Percentiles rank a stretch among this genome's conserved stretches.
Conservation (phyloP, 2,329 filamentous ascomycete species). For the Fusarium oligoseptatum region DNA sequence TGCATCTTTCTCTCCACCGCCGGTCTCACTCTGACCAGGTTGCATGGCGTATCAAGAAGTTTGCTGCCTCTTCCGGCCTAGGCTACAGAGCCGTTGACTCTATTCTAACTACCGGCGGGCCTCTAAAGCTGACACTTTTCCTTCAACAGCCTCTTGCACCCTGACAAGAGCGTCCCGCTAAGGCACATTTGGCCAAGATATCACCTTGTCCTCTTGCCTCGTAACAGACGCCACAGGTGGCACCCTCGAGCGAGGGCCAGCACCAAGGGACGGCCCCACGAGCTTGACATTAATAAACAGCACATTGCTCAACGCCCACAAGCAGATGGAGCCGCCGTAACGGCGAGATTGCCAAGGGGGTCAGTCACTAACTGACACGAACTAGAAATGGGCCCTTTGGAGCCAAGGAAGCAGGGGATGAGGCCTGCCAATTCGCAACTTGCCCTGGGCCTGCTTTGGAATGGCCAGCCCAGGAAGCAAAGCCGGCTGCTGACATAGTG, state of each 20-base stretch:
- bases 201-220: slow-evolving; percentile 12
- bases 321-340: slow-evolving; percentile 17
- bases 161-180: slow-evolving; percentile 8
- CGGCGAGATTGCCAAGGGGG: slow-evolving; percentile 39
- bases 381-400: slow-evolving; percentile 25
- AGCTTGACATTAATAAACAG: slow-evolving; percentile 41
- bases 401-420: slow-evolving; percentile 22
- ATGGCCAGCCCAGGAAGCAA: slow-evolving; percentile 15
- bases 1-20: slow-evolving; percentile 22
- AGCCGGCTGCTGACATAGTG: slow-evolving; percentile 25
- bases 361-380: slow-evolving; percentile 35
- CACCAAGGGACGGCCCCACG: slow-evolving; percentile 23
- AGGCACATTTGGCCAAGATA: slow-evolving; percentile 25
- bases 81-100: slow-evolving; percentile 26
- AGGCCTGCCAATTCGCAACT: slow-evolving; percentile 26
- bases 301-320: slow-evolving; percentile 15
- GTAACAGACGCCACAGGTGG: slow-evolving; percentile 25
- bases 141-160: slow-evolving; percentile 16
- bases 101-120: slow-evolving; percentile 33
- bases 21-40: slow-evolving; percentile 11
- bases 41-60: slow-evolving; percentile 13
- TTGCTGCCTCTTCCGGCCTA: slow-evolving; percentile 28
- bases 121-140: slow-evolving; percentile 8
- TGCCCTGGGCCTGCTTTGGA: slow-evolving; percentile 17
- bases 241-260: slow-evolving; percentile 20